A percentile compares a stretch with the other conserved stretches of the same genome.
phyloP scores from a whole-genome alignment of 2,329 filamentous ascomycete genomes.

The Dactylellina sp. region DNA sequence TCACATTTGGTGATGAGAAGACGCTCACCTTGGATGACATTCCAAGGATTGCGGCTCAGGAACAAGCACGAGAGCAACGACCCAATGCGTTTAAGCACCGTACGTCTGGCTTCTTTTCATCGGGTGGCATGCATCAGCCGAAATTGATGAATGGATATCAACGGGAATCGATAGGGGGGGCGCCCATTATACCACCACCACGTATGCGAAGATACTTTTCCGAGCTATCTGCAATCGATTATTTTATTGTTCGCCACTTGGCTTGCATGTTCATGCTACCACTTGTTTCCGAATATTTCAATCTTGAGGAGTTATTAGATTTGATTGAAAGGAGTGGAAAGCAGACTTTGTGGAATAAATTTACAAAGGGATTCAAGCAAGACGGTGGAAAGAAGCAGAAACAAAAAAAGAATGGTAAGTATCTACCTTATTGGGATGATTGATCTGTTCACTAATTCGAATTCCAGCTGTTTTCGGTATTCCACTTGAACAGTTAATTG shows the following conservation, averaged over 20 bases:
- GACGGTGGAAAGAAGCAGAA: slow-evolving; percentile 79
- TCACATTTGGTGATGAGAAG: slow-evolving; percentile 90
- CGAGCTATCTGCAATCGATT: slow-evolving; percentile 92
- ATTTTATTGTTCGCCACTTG: slow-evolving; percentile 95
- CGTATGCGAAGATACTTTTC: slow-evolving; percentile 87
- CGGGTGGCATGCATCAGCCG: slow-evolving; percentile 70
- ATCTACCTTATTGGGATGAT: background rate
- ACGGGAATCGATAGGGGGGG: slow-evolving; percentile 72
- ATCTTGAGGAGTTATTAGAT: slow-evolving; percentile 89
- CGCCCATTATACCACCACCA: slow-evolving; percentile 65
- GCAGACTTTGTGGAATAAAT: slow-evolving; percentile 96
- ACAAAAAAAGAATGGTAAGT: slow-evolving; percentile 76
- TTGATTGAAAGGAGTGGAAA: slow-evolving; percentile 91
- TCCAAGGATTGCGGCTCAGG: slow-evolving; percentile 91
- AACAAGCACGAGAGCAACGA: slow-evolving; percentile 91
- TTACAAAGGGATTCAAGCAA: slow-evolving; percentile 94
- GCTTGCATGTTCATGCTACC: slow-evolving; percentile 96
- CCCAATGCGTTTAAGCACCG: slow-evolving; percentile 82
- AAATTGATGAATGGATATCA: slow-evolving; percentile 77
- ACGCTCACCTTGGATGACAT: slow-evolving; percentile 96
- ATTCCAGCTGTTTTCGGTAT: slow-evolving; percentile 78
- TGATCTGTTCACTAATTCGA: slow-evolving; percentile 39
- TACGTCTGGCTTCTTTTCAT: slow-evolving; percentile 48
- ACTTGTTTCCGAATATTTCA: slow-evolving; percentile 87
- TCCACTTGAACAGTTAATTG: slow-evolving; percentile 85